These are phyloP conservation scores for Harringtonia aguacate DNA, from an alignment of 2,329 filamentous ascomycete species.

Conservation along the genomic window DNA sequence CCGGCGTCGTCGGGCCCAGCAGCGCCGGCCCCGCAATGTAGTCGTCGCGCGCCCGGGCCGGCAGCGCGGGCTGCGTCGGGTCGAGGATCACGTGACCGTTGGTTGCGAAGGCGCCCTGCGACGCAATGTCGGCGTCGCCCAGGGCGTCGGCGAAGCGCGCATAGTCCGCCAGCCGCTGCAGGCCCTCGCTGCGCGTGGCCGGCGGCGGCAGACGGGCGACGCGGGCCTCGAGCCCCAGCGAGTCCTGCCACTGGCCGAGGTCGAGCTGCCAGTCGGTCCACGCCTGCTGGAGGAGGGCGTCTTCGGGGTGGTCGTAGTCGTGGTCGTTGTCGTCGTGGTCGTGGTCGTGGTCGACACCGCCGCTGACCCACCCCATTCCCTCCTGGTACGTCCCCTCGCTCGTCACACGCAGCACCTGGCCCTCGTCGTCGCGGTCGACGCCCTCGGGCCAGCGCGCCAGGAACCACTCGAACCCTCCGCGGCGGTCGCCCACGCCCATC, in stretches of 20 bases:
- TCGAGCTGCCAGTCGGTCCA: constrained; percentile 61
- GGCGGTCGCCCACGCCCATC: constrained; percentile 82
- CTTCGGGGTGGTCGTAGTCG: constrained; percentile 46
- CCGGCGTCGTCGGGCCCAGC: constrained; percentile 31
- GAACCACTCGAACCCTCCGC: constrained; percentile 85
- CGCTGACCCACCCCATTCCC: constrained; percentile 58
- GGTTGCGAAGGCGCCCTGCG: constrained; percentile 33
- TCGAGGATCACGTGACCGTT: constrained; percentile 41
- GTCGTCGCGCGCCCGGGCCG: constrained; percentile 35
- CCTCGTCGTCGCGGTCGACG: constrained; percentile 54
- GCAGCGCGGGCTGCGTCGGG: constrained; percentile 47
- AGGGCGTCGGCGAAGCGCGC: constrained; percentile 45
- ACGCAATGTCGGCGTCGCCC: constrained; percentile 56
- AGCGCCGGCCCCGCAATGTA: constrained; percentile 36
- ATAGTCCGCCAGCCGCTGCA: constrained; percentile 35
- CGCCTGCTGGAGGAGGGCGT: constrained; percentile 52
- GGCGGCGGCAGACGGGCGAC: constrained; percentile 13
- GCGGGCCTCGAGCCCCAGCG: constrained; percentile 27
- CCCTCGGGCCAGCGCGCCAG: constrained; percentile 66
- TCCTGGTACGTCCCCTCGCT: constrained; percentile 68
- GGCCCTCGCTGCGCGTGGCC: constrained; percentile 8
- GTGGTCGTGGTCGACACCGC: constrained; percentile 50
- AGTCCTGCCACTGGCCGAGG: constrained; percentile 44
- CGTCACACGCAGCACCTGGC: constrained; percentile 62
- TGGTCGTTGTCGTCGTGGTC: constrained; percentile 61